phyloP scores from a whole-genome alignment of 2,329 filamentous ascomycete genomes.

The Exophiala sp. region DNA sequence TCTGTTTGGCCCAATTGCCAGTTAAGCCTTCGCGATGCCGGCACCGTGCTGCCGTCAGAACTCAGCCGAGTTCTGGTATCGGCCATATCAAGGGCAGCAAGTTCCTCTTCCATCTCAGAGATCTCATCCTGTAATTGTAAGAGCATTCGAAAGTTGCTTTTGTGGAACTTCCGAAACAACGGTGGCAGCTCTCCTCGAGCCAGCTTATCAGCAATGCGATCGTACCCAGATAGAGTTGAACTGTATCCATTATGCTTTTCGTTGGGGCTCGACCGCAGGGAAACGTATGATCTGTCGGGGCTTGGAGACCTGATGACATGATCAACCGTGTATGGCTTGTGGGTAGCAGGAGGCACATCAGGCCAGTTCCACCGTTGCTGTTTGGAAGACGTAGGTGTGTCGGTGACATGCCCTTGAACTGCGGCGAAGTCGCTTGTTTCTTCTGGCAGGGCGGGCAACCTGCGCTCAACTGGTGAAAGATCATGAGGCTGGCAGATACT shows the following conservation, averaged over 20 bases:
- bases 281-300: constrained; percentile 6
- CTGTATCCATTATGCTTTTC: neutral
- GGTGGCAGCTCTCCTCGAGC: constrained; percentile 47
- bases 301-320: constrained; percentile 7
- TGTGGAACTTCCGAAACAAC: constrained; percentile 78
- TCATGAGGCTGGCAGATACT: constrained; percentile 23
- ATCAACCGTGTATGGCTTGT: constrained; percentile 1
- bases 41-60: constrained; percentile 35
- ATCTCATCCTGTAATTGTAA: constrained; percentile 85
- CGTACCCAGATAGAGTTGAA: constrained; percentile 43
- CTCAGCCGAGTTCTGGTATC: constrained; percentile 34
- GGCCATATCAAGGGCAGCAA: constrained; percentile 61
- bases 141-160: constrained; percentile 75
- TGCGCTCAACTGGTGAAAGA: constrained; percentile 6
- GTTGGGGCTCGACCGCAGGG: neutral
- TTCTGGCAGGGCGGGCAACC: constrained; percentile 17
- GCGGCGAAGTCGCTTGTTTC: constrained; percentile 10
- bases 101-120: constrained; percentile 72
- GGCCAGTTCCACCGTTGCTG: constrained; percentile 18
- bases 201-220: constrained; percentile 58
- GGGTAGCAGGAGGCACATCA: constrained; percentile 17
- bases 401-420: neutral
- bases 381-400: constrained; percentile 1
- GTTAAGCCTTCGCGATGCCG: constrained; percentile 41
- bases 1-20: constrained; percentile 50